Conservation (phyloP, 2,329 filamentous ascomycete species). For the Apiospora pterosperma region DNA sequence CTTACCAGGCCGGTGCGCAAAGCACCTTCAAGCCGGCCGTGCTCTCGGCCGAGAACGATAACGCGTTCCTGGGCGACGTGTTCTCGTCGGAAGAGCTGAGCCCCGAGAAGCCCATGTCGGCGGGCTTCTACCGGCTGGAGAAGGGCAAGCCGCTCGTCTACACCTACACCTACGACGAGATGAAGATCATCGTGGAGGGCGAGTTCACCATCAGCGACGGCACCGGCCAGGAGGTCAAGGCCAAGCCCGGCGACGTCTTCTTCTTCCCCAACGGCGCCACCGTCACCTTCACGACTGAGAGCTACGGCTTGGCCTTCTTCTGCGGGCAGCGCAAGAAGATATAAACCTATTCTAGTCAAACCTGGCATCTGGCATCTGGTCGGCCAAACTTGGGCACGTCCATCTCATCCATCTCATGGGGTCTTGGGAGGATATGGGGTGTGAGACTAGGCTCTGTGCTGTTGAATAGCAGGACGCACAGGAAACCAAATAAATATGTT, state of each 20-base stretch:
- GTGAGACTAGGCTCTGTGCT: not conserved
- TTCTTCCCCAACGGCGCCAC: slow-evolving; percentile 64
- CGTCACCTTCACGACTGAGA: slow-evolving; percentile 62
- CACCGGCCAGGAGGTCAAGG: slow-evolving; percentile 57
- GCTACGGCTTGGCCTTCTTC: slow-evolving; percentile 61
- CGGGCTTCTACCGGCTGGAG: slow-evolving; percentile 65
- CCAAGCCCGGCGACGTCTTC: slow-evolving; percentile 62
- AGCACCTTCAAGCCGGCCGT: slow-evolving; percentile 59
- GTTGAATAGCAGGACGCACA: not conserved
- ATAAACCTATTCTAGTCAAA: not conserved
- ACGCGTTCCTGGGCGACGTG: slow-evolving; percentile 64
- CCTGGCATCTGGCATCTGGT: not conserved
- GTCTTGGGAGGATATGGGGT: not conserved
- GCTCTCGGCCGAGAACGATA: slow-evolving; percentile 56
- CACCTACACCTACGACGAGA: slow-evolving; percentile 68
- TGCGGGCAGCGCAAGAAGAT: slow-evolving; percentile 35
- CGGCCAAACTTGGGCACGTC: not conserved
- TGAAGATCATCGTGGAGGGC: slow-evolving; percentile 71
- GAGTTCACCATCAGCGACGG: slow-evolving; percentile 62
- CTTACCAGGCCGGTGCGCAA: slow-evolving; percentile 54
- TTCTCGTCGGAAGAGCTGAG: slow-evolving; percentile 51
- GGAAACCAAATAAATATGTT: not conserved
- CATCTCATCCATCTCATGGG: not conserved
- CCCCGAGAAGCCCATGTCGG: slow-evolving; percentile 56
- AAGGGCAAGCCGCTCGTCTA: slow-evolving; percentile 66